phyloP scores from a whole-genome alignment of 176 grass and related monocot species.

The Oryza meridionalis region DNA sequence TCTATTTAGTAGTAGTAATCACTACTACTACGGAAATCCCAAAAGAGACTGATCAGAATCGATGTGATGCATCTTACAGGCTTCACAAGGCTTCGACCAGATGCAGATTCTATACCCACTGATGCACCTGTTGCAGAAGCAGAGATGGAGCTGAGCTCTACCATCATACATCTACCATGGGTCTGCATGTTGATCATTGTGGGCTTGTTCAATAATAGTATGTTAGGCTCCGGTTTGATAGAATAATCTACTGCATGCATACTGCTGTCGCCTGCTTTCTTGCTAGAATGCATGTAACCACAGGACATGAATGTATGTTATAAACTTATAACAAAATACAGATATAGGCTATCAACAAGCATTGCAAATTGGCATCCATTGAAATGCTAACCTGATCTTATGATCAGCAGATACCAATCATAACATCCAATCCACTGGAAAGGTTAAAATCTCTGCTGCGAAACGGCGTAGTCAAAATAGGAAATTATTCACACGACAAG shows the following conservation, averaged over 20 bases:
- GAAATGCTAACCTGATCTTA: neutral
- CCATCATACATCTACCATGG: neutral
- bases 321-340: neutral
- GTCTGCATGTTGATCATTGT: neutral
- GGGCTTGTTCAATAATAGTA: neutral
- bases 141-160: constrained; percentile 25
- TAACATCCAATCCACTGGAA: neutral
- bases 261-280: neutral
- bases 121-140: constrained; percentile 63
- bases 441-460: constrained; percentile 4
- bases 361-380: neutral
- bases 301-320: neutral
- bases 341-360: neutral
- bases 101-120: constrained; percentile 75
- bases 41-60: neutral
- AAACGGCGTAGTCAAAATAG: constrained; percentile 17
- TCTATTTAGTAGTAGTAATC: neutral
- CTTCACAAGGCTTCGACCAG: constrained; percentile 50
- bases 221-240: neutral
- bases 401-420: neutral
- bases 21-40: neutral
- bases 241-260: neutral
- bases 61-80: constrained; percentile 35
- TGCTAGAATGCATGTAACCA: neutral
- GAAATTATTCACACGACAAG: constrained; percentile 46